Evolutionary conservation across 306 rosid species (phyloP), one percentile per base, ranked within the genome.

Genomic region (Morella rubra): DNA sequence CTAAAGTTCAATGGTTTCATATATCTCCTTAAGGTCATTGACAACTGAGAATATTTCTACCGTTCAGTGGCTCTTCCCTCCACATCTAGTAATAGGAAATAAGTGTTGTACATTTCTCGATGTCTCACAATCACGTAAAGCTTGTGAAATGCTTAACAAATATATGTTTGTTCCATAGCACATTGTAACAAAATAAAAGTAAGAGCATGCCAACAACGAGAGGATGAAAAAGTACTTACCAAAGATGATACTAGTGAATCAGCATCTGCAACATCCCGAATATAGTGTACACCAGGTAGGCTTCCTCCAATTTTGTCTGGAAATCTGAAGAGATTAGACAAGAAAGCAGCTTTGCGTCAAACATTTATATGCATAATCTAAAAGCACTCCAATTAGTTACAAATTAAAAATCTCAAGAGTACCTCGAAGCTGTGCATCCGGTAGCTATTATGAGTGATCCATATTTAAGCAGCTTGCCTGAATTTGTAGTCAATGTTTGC

Each of bases 221-320:
- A 72, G 42, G 66, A 55, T 77, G 75, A 37, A 58, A 47, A 73
- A 69, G 47, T 65, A 60, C 71, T 73, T 84, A 94, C 98, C 95
- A 94, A 82, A 0, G 96, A 86, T 58, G 87, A 86, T 73, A 94
- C 56, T 56, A 94, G 86, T 19, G 89, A 82, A 83, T 92, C 89
- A 47, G 98, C 98, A 90, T 94, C 98, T 18, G 95, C 95, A 79
- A 92, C 91, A 79, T 94, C 96, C 69, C 98, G 95, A 69, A 94
- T 84, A 81, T 92, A 94, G 83, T 94, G 98, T 82, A 92, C 96
- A 73, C 98, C 97, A 42, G 87, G 82, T 54, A 94, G 89, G 75
- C 86, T 88, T 78, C 98, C 97, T 61, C 98, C 98, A 81, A 87
- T 91, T 84, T 88, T 91, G 72, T 87, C 97, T 0, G 97, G 97